Conservation (phyloP, 78 protist genomes). For the slime mould (Dictyostelium discoideum) region dicty_2.7 NC_007089.4:4243501-4244000, state of each 20-base stretch:
- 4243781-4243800: neutral
- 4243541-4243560: neutral
- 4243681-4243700: neutral
- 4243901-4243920: neutral
- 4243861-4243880: neutral
- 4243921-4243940: neutral
- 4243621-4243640: neutral
- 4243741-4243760: neutral
- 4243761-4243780: neutral
- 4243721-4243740: constrained; percentile 45
- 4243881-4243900: neutral
- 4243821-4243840: neutral
- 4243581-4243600: neutral
- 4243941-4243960: neutral
- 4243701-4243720: constrained; percentile 26
- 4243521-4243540: neutral
- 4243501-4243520: neutral
- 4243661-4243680: constrained; percentile 1
- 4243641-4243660: constrained; percentile 16
- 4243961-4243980: neutral
- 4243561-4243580: neutral
- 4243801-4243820: neutral
- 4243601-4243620: neutral
- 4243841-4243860: neutral
- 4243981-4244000: neutral